phyloP scores from a whole-genome alignment of 1,139 yeast species.

The Yamadazyma pseudoaaseri region DNA sequence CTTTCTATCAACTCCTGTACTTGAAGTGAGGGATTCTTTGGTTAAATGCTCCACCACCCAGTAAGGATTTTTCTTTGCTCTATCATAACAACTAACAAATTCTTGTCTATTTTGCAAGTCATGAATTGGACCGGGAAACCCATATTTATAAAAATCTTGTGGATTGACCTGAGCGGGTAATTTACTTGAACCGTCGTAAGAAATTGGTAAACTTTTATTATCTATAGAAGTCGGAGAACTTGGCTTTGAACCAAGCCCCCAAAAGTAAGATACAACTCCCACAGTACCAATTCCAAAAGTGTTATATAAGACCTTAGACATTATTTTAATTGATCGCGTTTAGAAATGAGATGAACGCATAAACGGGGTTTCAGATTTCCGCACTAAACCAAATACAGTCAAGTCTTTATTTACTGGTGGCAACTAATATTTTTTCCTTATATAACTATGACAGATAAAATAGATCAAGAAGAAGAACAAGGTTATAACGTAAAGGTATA shows the following conservation, averaged over 20 bases:
- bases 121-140: slow-evolving; percentile 93
- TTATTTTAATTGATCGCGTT: too few species aligned
- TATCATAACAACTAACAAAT: slow-evolving; percentile 81
- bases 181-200: slow-evolving; percentile 17
- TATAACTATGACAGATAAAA: too few species aligned
- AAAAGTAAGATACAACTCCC: slow-evolving; percentile 44
- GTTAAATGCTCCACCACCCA: slow-evolving; percentile 93
- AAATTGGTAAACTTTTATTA: slow-evolving; percentile 16
- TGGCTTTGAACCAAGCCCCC: slow-evolving; percentile 30
- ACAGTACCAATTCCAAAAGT: slow-evolving; percentile 37
- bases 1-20: slow-evolving; percentile 66
- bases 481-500: slow-evolving; percentile 47
- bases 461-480: slow-evolving; percentile 13
- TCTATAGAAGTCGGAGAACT: slow-evolving; percentile 14
- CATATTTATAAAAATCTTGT: slow-evolving; percentile 77
- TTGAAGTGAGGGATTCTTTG: slow-evolving; percentile 55
- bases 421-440: too few species aligned
- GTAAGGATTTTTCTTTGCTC: slow-evolving; percentile 82
- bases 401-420: too few species aligned
- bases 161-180: slow-evolving; percentile 53
- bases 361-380: too few species aligned
- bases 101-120: slow-evolving; percentile 74
- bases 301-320: slow-evolving; percentile 32
- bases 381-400: too few species aligned
- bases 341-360: too few species aligned